Base-by-base conservation (phyloP, 176 grass and related monocot species). In the Chrysopogon serrulatus region DNA sequence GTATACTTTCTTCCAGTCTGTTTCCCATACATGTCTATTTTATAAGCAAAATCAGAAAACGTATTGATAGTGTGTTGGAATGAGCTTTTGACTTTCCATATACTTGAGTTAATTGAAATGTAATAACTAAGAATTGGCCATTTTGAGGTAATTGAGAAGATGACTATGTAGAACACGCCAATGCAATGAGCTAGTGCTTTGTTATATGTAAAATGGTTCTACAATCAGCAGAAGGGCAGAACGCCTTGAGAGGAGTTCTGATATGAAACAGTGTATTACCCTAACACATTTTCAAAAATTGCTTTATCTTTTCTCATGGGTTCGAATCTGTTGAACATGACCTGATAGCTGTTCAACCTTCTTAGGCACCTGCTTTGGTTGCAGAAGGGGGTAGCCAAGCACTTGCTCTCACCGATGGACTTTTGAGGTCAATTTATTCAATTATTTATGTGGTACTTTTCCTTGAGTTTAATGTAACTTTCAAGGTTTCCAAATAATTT, bases 361-460 rank as follows among this genome's bases (percentile, higher is more conserved):
- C 73, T 75, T 85, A 95, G 96, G 96, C 87, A 83, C 96, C 91
- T 80, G 87, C 85, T 87, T 92, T 98, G 83, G 85, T 98, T 75
- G 91, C 91, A 74, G 84, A 91, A 94, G 96, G 89, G 74, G 82
- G 84, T 85, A 87, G 59, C 80, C 77, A 92, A 87, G 93, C 96
- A 87, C 91, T 98, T 79, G 71, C 88, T 73, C 96, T 98, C 84
- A 78, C 91, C 5, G 96, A 98, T 90, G 92, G 93, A 83, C 87
- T 98, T 90, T 88, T 98, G 91, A 98, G 96, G 96, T 98, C 73
- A 86, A 88, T 87, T 68, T 84, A 87, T 84, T 82, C 65, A 67
- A 85, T 84, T 80, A 33, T 85, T 81, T 78, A 65, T 86, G 65
- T 86, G 73, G 45, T 82, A 84, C 78, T 78, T 82, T 93, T 85